A percentile compares a stretch with the other conserved stretches of the same genome.
Evolutionary conservation across 768 basidiomycete genomes (phyloP).

Genomic region (Candolleomyces eurysporus): DNA sequence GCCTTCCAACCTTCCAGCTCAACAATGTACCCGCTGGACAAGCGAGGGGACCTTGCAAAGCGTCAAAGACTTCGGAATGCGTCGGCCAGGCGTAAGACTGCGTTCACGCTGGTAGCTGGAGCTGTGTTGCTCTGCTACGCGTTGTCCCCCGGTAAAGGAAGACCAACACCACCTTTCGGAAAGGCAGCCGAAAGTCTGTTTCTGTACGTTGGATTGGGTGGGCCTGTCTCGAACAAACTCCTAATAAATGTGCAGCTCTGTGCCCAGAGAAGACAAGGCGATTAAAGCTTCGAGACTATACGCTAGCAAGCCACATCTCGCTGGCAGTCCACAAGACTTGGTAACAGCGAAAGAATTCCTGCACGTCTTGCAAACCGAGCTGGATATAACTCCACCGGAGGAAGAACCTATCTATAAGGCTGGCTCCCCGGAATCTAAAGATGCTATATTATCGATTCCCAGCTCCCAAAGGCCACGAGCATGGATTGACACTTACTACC

Average conservation of each 20-base stretch:
- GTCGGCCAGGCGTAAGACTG: too few relatives aligned
- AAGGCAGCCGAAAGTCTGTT: conserved; percentile 2
- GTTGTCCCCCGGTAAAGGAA: not conserved
- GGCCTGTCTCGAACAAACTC: too few relatives aligned
- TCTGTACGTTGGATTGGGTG: not conserved
- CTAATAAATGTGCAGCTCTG: not conserved
- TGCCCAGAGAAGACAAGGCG: conserved; percentile 37
- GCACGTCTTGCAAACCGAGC: conserved; percentile 61
- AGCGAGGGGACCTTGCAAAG: too few relatives aligned
- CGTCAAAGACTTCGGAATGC: too few relatives aligned
- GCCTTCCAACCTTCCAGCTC: not conserved
- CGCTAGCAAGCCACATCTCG: conserved; percentile 69
- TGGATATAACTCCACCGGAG: conserved; percentile 46
- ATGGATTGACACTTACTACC: conserved; percentile 90
- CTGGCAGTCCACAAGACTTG: conserved; percentile 60
- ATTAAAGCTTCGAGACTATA: conserved; percentile 53
- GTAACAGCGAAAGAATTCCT: conserved; percentile 66
- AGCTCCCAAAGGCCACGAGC: conserved; percentile 44
- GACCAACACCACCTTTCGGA: not conserved
- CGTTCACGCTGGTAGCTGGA: not conserved
- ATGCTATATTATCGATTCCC: conserved; percentile 56
- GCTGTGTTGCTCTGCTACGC: not conserved
- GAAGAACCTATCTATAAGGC: conserved; percentile 65
- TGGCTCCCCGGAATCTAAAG: conserved; percentile 64
- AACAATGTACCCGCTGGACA: too few relatives aligned